These are phyloP conservation scores for Aspergillus flavus DNA, from an alignment of 2,329 filamentous ascomycete genomes.

Conservation along the genomic window DNA sequence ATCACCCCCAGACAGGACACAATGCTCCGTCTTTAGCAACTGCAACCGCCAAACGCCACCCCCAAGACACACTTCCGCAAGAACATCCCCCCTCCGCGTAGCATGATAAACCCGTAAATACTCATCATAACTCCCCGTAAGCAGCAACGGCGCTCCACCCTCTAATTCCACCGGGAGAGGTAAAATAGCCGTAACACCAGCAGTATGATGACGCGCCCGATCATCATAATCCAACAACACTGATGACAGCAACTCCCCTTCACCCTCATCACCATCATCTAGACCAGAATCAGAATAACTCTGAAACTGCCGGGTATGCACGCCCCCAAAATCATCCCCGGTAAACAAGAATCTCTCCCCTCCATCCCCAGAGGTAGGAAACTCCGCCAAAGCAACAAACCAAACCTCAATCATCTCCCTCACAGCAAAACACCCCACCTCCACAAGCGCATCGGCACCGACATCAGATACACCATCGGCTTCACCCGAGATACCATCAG, in stretches of 20 bases:
- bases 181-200: constrained; percentile 85
- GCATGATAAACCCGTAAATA: constrained; percentile 64
- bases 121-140: constrained; percentile 94
- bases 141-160: constrained; percentile 59
- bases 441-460: not conserved
- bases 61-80: constrained; percentile 67
- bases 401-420: constrained; percentile 42
- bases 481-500: not conserved
- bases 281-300: too few relatives aligned
- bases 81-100: constrained; percentile 48
- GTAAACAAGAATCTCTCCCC: constrained; percentile 37
- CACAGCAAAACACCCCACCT: constrained; percentile 32
- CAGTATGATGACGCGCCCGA: constrained; percentile 64
- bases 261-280: not conserved
- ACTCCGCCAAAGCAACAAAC: constrained; percentile 39
- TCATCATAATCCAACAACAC: constrained; percentile 43
- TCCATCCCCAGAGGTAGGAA: constrained; percentile 3
- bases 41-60: constrained; percentile 90
- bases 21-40: constrained; percentile 38
- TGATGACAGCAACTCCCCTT: constrained; percentile 16
- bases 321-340: constrained; percentile 42
- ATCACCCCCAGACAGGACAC: not conserved
- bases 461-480: too few relatives aligned
- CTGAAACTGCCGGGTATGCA: constrained; percentile 33
- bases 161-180: constrained; percentile 56